Evolutionary conservation across 1,139 yeast species (phyloP).

Genomic region (Debaryomyces sp.): DNA sequence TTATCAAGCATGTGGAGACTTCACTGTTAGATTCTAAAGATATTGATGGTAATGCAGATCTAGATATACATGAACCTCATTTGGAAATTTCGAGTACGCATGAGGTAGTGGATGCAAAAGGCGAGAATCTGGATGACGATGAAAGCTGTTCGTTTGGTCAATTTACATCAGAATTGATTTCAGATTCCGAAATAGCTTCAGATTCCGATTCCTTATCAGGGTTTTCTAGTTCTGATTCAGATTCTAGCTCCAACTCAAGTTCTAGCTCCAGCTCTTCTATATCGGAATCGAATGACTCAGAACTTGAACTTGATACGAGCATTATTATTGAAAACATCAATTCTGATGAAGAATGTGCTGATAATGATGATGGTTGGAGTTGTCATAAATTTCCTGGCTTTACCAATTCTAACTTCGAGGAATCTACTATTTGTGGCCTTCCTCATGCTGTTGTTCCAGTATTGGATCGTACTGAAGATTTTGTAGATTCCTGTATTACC

Average conservation of each 20-base stretch:
- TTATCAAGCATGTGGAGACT: not conserved
- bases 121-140: not conserved
- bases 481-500: not conserved
- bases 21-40: not conserved
- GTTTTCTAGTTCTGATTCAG: not conserved
- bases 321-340: not conserved
- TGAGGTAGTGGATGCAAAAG: not conserved
- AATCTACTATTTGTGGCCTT: not conserved
- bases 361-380: slow-evolving; percentile 4
- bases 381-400: slow-evolving; percentile 7
- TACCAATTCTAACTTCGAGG: slow-evolving; percentile 3
- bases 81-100: not conserved
- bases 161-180: not conserved
- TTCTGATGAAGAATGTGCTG: slow-evolving; percentile 4
- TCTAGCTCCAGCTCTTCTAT: not conserved
- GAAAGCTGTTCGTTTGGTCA: not conserved
- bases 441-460: not conserved
- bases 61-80: not conserved
- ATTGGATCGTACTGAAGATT: not conserved
- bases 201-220: not conserved
- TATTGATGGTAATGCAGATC: not conserved
- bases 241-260: not conserved
- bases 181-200: not conserved
- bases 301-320: not conserved
- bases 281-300: not conserved